Evolutionary conservation across 2,329 filamentous ascomycete species (phyloP).

Genomic region (Beauveria sp.): DNA sequence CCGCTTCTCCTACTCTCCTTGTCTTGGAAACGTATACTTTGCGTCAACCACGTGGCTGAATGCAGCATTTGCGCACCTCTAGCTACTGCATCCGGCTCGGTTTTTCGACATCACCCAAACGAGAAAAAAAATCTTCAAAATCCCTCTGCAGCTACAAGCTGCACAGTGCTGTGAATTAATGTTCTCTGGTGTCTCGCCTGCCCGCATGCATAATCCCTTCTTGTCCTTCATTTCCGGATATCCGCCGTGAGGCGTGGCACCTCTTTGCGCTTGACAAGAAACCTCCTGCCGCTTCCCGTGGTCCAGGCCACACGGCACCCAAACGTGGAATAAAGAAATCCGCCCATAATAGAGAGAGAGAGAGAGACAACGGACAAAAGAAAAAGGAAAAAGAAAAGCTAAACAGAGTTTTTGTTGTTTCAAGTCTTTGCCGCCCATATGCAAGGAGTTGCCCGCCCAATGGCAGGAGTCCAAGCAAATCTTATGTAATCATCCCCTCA

Average conservation of each 20-base stretch:
- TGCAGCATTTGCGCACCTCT: no score
- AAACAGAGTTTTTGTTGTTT: background rate
- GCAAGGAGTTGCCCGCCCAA: background rate
- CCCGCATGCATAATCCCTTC: background rate
- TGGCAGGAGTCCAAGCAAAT: background rate
- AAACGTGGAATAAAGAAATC: background rate
- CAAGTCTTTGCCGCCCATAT: constrained; percentile 1
- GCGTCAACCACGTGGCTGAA: no score
- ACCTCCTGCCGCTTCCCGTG: background rate
- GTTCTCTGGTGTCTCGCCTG: background rate
- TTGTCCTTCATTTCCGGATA: background rate
- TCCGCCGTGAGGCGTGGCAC: background rate
- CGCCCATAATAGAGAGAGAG: background rate
- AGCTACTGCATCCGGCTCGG: no score
- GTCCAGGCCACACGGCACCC: background rate
- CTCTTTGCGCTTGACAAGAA: background rate
- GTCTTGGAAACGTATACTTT: no score
- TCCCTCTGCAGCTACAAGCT: no score
- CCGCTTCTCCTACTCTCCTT: no score
- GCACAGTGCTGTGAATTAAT: background rate
- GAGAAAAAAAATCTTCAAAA: no score
- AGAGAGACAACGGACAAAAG: background rate
- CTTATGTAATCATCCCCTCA: background rate
- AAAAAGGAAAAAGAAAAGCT: background rate
- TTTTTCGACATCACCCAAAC: no score